Percentiles rank a stretch among this genome's conserved stretches.
Evolutionary conservation across 2,329 filamentous ascomycete species (phyloP).

Genomic region (Colletotrichum lindemuthianum): DNA sequence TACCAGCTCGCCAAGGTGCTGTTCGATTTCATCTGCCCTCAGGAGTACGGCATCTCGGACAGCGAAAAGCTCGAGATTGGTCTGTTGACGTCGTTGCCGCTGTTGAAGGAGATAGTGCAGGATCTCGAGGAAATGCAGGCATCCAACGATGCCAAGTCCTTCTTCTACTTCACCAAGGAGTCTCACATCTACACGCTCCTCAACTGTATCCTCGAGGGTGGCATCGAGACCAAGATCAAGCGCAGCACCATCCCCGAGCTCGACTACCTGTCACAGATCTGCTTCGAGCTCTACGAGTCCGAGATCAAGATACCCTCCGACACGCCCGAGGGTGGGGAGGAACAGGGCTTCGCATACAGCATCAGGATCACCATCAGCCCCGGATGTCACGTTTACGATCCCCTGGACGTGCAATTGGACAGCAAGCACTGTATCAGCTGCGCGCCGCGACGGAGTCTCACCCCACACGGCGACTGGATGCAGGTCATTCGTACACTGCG

Average conservation of each 20-base stretch:
- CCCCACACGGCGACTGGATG: slow-evolving; percentile 93
- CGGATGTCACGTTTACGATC: slow-evolving; percentile 95
- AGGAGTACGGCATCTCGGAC: slow-evolving; percentile 97
- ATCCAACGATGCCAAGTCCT: slow-evolving; percentile 91
- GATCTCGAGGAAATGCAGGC: slow-evolving; percentile 98
- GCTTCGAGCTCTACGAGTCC: slow-evolving; percentile 97
- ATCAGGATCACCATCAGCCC: slow-evolving; percentile 97
- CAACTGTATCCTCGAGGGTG: slow-evolving; percentile 97
- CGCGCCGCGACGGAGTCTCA: slow-evolving; percentile 88
- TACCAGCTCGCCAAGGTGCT: slow-evolving; percentile 94
- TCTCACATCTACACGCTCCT: slow-evolving; percentile 98
- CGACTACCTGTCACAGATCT: slow-evolving; percentile 97
- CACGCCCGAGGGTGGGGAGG: slow-evolving; percentile 59
- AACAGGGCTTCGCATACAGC: slow-evolving; percentile 87
- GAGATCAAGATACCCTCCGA: slow-evolving; percentile 72
- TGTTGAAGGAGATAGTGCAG: slow-evolving; percentile 96
- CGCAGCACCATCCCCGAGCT: slow-evolving; percentile 95
- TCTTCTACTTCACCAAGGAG: slow-evolving; percentile 99
- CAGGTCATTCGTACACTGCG: slow-evolving; percentile 94
- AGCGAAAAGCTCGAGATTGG: slow-evolving; percentile 99
- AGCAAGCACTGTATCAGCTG: slow-evolving; percentile 96
- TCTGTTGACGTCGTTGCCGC: slow-evolving; percentile 88
- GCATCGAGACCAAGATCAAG: slow-evolving; percentile 95
- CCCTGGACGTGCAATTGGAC: slow-evolving; percentile 94
- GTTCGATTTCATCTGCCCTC: slow-evolving; percentile 98